phyloP scores from a whole-genome alignment of 2,329 filamentous ascomycete species.

The Cordyceps militaris region DNA sequence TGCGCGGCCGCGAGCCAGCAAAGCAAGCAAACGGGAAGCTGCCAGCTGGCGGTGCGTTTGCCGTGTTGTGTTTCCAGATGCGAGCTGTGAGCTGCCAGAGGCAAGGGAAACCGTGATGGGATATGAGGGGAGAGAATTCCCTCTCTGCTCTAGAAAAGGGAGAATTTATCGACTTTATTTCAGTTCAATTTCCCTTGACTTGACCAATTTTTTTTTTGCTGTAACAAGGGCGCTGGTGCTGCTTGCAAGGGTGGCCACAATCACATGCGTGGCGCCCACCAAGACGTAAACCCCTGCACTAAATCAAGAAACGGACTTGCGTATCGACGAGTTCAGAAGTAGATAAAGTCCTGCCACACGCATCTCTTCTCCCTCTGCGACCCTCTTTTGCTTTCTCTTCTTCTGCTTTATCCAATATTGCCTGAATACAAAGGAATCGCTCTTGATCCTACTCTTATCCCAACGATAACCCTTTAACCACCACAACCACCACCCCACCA shows the following conservation, averaged over 20 bases:
- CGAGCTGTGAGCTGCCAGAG: not conserved
- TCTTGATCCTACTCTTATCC: not conserved
- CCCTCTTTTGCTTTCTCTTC: not conserved
- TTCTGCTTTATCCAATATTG: not conserved
- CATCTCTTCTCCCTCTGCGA: not conserved
- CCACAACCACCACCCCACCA: not conserved
- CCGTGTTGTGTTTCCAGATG: not conserved
- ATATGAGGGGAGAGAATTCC: not conserved
- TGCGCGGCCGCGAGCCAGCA: not conserved
- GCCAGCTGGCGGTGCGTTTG: constrained; percentile 4
- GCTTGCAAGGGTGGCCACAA: constrained; percentile 5
- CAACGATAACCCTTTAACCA: not conserved
- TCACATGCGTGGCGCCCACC: constrained; percentile 13
- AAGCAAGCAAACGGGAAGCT: not conserved
- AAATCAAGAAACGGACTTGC: constrained; percentile 8
- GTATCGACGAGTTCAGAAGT: constrained; percentile 6
- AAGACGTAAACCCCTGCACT: constrained; percentile 5
- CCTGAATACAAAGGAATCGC: not conserved
- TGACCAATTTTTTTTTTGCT: not conserved
- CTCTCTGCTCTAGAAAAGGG: too few species aligned
- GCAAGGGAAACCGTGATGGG: too few species aligned
- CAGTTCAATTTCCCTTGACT: too few species aligned
- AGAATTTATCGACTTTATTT: too few species aligned
- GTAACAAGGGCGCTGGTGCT: not conserved
- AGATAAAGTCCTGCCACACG: constrained; percentile 12